Percentiles rank a stretch among this genome's conserved stretches.
phyloP scores from a whole-genome alignment of 345 rosid genomes.

The Carallia brachiata region DNA sequence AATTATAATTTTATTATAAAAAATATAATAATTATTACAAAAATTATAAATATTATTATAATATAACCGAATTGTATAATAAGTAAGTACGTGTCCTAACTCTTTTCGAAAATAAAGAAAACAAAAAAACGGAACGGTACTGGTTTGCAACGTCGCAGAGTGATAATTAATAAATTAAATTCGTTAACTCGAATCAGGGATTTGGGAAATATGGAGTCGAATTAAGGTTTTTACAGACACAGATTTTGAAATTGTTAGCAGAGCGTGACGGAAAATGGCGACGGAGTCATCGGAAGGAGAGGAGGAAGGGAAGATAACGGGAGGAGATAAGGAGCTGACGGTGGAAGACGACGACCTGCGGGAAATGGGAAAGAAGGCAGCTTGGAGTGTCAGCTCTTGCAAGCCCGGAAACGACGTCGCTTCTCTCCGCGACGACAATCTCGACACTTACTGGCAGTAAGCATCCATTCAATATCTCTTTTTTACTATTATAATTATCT shows the following conservation, averaged over 20 bases:
- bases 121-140: too few species aligned
- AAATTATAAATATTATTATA: too few species aligned
- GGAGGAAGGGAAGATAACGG: constrained; percentile 78
- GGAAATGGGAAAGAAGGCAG: constrained; percentile 89
- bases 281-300: constrained; percentile 88
- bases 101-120: too few species aligned
- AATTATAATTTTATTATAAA: too few species aligned
- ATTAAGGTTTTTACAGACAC: background rate
- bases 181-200: too few species aligned
- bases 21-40: too few species aligned
- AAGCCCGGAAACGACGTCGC: constrained; percentile 89
- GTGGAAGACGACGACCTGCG: constrained; percentile 72
- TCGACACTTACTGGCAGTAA: constrained; percentile 94
- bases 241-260: background rate
- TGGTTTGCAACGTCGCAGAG: too few species aligned
- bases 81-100: too few species aligned
- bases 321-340: constrained; percentile 53
- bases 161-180: too few species aligned
- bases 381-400: constrained; percentile 98
- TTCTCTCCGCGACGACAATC: constrained; percentile 82
- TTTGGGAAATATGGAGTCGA: too few species aligned
- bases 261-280: constrained; percentile 46
- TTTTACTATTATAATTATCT: background rate
- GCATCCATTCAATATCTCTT: constrained; percentile 1
- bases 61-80: too few species aligned